Conservation (phyloP, 345 rosid genomes). For the Eucalyptus microcorys region DNA sequence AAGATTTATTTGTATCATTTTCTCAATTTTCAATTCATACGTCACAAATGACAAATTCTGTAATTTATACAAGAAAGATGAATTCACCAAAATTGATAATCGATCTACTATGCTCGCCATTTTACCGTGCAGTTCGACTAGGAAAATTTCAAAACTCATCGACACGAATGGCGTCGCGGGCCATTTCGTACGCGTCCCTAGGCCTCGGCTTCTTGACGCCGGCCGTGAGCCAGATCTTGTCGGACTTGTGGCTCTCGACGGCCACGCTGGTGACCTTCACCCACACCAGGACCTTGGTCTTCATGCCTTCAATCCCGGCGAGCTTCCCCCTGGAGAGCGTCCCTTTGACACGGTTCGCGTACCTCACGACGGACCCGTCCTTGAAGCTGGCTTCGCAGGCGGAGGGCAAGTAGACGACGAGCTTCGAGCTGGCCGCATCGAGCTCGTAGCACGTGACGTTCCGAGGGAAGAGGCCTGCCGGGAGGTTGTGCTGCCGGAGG, state of each 20-base stretch:
- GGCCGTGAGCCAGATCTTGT: constrained; percentile 21
- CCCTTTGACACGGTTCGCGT: constrained; percentile 8
- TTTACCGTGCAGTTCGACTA: neutral
- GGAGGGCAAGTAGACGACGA: constrained; percentile 8
- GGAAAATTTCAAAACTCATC: constrained; percentile 3
- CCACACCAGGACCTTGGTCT: constrained; percentile 30
- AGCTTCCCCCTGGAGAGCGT: constrained; percentile 22
- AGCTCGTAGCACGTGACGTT: constrained; percentile 21
- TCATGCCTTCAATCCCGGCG: constrained; percentile 15
- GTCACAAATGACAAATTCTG: neutral
- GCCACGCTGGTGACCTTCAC: constrained; percentile 15
- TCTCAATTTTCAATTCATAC: neutral
- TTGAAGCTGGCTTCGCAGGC: constrained; percentile 20
- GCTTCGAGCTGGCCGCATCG: constrained; percentile 6
- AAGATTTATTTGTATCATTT: too few species aligned
- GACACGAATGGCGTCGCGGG: constrained; percentile 9
- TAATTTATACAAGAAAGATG: neutral
- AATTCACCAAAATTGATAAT: neutral
- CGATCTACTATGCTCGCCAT: neutral
- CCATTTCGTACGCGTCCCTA: constrained; percentile 8
- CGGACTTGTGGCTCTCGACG: constrained; percentile 21
- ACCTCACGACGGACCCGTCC: constrained; percentile 17
- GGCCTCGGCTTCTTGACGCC: constrained; percentile 19
- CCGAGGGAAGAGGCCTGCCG: constrained; percentile 15
- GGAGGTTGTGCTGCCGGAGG: constrained; percentile 18